Evolutionary conservation across 441 rosid species (phyloP), one percentile per base, ranked within the genome.

Genomic region (Adansonia grandidieri): DNA sequence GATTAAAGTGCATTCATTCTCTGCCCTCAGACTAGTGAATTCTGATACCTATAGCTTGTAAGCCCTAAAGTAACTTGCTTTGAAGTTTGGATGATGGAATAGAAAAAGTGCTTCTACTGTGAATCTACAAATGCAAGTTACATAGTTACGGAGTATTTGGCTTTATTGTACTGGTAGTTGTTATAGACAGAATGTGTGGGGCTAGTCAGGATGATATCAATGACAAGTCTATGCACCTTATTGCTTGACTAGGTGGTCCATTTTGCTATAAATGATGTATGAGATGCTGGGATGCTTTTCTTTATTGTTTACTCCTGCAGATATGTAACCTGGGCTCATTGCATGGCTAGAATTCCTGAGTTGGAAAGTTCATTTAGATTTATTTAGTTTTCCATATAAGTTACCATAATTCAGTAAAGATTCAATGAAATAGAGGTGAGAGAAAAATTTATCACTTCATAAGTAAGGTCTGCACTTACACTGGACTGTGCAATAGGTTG

Each of bases 221-320:
- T 20, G 20, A 58, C 13, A 48, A 15, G 44, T 42, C 19, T 42
- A 13, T 20, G 54, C 54, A 20, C 66, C 53, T 19, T 73, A 20
- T 37, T 73, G 54, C 56, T 32, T 68, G 58, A 61, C 40, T 58
- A 77, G 44, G 47, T 73, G 45, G 67, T 72, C 20, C 57, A 71
- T 72, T 57, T 40, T 74, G 51, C 63, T 28, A 9, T 53, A 44
- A 44, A 24, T 22, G 77, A 11, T 71, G 40, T 62, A 57, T 76
- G 50, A 24, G 67, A 60, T 17, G 10, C n/a, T n/a, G n/a, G n/a
- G n/a, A n/a, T n/a, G n/a, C n/a, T n/a, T n/a, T n/a, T n/a, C n/a
- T n/a, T n/a, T n/a, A n/a, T n/a, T n/a, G n/a, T n/a, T n/a, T n/a
- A n/a, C n/a, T n/a, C n/a, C n/a, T n/a, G n/a, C n/a, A n/a, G n/a